Evolutionary conservation across 306 rosid genomes (phyloP).

Genomic region (Fragaria nilgerrensis): DNA sequence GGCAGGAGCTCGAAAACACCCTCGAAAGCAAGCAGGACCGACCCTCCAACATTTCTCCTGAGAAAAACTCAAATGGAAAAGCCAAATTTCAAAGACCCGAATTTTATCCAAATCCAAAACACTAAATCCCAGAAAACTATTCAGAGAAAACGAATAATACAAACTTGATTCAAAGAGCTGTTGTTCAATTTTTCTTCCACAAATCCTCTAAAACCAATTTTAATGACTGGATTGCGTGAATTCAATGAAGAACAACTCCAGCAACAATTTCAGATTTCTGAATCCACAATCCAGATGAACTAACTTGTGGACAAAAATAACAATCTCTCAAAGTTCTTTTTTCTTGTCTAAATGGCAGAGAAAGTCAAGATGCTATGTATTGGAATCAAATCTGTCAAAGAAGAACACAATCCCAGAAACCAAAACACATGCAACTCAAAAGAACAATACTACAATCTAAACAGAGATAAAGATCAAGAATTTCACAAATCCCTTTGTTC

Average conservation of each 20-base stretch:
- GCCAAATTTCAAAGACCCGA: constrained; percentile 23
- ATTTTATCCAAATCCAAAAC: constrained; percentile 36
- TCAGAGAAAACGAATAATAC: constrained; percentile 24
- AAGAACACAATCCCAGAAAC: constrained; percentile 31
- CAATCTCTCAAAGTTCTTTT: neutral
- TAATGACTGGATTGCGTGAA: neutral
- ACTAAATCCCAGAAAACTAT: constrained; percentile 29
- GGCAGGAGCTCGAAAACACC: constrained; percentile 70
- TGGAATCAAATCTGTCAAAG: constrained; percentile 15
- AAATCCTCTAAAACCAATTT: neutral
- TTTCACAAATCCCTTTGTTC: neutral
- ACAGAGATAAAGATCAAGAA: neutral
- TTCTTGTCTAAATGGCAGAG: neutral
- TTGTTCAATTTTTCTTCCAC: neutral
- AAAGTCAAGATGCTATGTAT: constrained; percentile 22
- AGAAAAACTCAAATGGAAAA: constrained; percentile 18
- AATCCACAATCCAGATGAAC: constrained; percentile 32
- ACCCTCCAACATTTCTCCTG: constrained; percentile 82
- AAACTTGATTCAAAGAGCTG: constrained; percentile 26
- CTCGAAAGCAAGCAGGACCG: constrained; percentile 61
- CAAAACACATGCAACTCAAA: constrained; percentile 22
- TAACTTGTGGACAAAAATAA: neutral
- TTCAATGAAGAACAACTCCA: constrained; percentile 20
- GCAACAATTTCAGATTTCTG: constrained; percentile 29
- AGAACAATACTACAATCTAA: constrained; percentile 25